Evolutionary conservation across 1,139 yeast genomes (phyloP), one percentile per base, ranked within the genome.

Genomic region (Pichia sp.): DNA sequence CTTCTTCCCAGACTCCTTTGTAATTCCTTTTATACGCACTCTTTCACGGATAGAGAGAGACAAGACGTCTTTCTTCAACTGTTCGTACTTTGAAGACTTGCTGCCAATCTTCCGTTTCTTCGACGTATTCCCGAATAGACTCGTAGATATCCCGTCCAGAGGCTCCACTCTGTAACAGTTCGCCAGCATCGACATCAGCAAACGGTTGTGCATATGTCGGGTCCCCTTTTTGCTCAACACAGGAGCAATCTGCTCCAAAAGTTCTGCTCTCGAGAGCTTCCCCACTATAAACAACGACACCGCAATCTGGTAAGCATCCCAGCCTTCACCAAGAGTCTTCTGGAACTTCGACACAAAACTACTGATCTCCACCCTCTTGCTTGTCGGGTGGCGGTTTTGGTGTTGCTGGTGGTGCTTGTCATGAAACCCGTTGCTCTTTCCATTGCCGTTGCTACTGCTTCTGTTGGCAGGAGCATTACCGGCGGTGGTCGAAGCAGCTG

Each of bases 301-400:
- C 7, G 89, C 78, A 58, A 85, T 88, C 60, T 95, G 93, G 69
- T 92, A 92, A 57, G 80, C 80, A 61, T 87, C 93, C 99, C 99
- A 92, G 58, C 81, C 78, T 55, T 75, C 73, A 0, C 97, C 97
- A 56, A 92, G 70, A 57, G 78, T 75, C 54, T 77, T 76, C 60
- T 88, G 93, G 60, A 92, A 81, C 57, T 87, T 92, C 50, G 81
- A 77, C 67, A 92, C 89, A 58, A 90, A 75, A 2, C 74, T 70
- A 62, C 88, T 95, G 32, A 92, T 78, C 59, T 90, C 96, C 42
- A 85, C 74, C 59, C 96, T 59, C 78, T 79, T 36, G n/a, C 5
- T 40, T 10, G 49, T 26, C 32, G 30, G 45, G 13, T 19, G 15
- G 31, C 16, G 48, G 10, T 10, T 16, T 10, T 16, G n/a, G 13